Conservation (phyloP, 164 flowering plant species). For the Brasenia schreberi region DNA sequence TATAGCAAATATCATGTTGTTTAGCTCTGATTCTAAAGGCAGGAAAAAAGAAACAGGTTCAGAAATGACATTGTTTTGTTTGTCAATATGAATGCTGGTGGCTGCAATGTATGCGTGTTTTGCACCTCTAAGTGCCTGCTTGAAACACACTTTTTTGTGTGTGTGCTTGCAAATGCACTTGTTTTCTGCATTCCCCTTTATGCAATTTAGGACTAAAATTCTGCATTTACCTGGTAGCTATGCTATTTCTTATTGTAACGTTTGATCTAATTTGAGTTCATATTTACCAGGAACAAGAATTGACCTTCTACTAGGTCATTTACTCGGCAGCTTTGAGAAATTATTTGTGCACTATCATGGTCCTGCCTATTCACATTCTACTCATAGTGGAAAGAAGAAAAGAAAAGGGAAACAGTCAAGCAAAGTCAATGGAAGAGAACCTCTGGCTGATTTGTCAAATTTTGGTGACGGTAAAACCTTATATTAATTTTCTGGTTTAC, state of each 20-base stretch:
- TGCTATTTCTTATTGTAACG: not conserved
- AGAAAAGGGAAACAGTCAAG: not conserved
- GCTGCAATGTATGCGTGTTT: too few relatives aligned
- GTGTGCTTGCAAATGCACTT: too few relatives aligned
- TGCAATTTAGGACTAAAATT: too few relatives aligned
- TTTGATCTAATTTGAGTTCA: not conserved
- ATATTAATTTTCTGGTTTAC: not conserved
- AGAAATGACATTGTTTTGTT: too few relatives aligned
- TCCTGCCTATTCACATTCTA: conserved; percentile 9
- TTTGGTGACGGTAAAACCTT: conserved; percentile 9
- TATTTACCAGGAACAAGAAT: conserved; percentile 19
- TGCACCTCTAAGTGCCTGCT: too few relatives aligned
- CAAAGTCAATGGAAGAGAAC: conserved; percentile 16
- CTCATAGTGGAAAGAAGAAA: conserved; percentile 10
- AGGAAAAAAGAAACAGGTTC: too few relatives aligned
- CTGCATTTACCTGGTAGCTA: too few relatives aligned
- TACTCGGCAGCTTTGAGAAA: conserved; percentile 40
- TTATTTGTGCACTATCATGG: conserved; percentile 16
- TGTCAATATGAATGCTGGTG: too few relatives aligned
- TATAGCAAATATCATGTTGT: too few relatives aligned
- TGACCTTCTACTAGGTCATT: conserved; percentile 35
- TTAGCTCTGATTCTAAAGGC: too few relatives aligned
- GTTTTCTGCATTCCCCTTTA: too few relatives aligned
- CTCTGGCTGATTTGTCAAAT: conserved; percentile 16
- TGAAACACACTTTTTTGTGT: too few relatives aligned